A percentile compares a stretch with the other conserved stretches of the same genome.
phyloP scores from a whole-genome alignment of 2,329 filamentous ascomycete species.

The Alternaria tenuissima region DNA sequence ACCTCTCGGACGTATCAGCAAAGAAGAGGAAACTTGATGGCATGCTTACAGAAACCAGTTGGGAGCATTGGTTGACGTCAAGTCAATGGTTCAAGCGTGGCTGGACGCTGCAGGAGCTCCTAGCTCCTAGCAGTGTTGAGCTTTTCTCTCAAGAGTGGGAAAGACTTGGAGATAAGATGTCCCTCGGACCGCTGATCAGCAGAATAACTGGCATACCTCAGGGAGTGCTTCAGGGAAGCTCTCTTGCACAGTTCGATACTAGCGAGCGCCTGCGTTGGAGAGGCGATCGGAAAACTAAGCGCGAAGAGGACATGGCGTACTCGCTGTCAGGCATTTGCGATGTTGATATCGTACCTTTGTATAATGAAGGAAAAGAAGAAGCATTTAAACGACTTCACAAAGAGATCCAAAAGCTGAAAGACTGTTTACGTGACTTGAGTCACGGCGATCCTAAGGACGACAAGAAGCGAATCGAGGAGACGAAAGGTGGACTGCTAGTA shows the following conservation, averaged over 20 bases:
- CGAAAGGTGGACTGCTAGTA: background rate
- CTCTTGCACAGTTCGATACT: background rate
- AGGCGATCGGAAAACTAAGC: background rate
- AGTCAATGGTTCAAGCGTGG: background rate
- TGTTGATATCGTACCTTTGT: background rate
- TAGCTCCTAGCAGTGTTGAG: slow-evolving; percentile 1
- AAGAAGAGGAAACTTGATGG: background rate
- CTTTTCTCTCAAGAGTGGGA: slow-evolving; percentile 23
- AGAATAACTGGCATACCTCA: accelerated
- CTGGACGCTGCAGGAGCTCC: no score
- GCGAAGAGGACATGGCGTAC: slow-evolving; percentile 2
- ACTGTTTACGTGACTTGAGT: background rate
- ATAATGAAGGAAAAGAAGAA: background rate
- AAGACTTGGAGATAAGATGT: slow-evolving; percentile 18
- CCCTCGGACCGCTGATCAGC: background rate
- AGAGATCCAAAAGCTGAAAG: background rate
- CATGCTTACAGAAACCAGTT: accelerated
- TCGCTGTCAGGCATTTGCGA: background rate
- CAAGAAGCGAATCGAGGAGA: background rate
- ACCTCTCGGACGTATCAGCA: background rate
- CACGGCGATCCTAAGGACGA: background rate
- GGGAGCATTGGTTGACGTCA: background rate
- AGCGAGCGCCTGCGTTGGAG: background rate
- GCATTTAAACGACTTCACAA: background rate
- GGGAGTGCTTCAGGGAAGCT: accelerated